Conservation (phyloP, 306 rosid genomes). For the Lablab purpureus region DNA sequence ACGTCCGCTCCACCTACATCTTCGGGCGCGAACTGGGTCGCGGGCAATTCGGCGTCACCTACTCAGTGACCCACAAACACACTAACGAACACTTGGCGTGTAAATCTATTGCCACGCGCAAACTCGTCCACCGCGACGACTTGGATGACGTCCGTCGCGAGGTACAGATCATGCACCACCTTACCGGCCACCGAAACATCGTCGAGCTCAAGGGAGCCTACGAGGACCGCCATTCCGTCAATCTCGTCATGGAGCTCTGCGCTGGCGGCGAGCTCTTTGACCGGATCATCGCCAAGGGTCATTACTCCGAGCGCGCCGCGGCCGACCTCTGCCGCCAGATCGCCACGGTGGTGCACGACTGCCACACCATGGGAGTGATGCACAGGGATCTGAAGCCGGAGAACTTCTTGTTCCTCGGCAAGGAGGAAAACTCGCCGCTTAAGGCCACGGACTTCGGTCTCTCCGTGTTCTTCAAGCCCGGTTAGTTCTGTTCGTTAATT, state of each 20-base stretch:
- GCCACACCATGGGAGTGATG: slow-evolving; percentile 18
- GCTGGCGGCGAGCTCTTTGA: slow-evolving; percentile 22
- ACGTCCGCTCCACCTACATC: neutral
- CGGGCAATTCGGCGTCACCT: slow-evolving; percentile 5
- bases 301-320: slow-evolving; percentile 9
- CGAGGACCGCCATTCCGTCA: slow-evolving; percentile 10
- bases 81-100: neutral
- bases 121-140: neutral
- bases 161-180: slow-evolving; percentile 29
- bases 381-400: slow-evolving; percentile 67
- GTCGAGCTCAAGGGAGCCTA: slow-evolving; percentile 8
- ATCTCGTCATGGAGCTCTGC: slow-evolving; percentile 26
- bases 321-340: slow-evolving; percentile 24
- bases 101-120: neutral
- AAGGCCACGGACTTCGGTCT: slow-evolving; percentile 29
- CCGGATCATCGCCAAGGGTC: slow-evolving; percentile 15
- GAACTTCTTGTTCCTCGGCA: slow-evolving; percentile 80
- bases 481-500: neutral
- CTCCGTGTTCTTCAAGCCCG: slow-evolving; percentile 13
- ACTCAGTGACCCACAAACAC: neutral
- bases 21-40: slow-evolving; percentile 17
- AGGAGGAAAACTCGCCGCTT: slow-evolving; percentile 23
- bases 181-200: slow-evolving; percentile 21
- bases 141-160: neutral
- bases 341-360: slow-evolving; percentile 9